Conservation (phyloP, 1,139 yeast species). For the Pichia sorboxylosa region DNA sequence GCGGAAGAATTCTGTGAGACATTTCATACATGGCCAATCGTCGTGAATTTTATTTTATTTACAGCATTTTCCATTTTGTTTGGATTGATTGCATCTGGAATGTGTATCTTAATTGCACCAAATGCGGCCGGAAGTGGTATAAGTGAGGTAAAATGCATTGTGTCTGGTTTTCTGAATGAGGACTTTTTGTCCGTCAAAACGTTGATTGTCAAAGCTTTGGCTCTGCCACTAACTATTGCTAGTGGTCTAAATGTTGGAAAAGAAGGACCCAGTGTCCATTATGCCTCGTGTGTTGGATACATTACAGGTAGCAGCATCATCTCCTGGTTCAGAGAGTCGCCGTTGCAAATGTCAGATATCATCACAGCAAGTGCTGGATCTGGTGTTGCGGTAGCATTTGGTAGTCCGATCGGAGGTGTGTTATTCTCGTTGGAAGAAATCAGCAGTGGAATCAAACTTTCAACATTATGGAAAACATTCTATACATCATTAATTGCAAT, state of each 20-base stretch:
- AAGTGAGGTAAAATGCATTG: slow-evolving; percentile 90
- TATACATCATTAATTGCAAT: slow-evolving; percentile 88
- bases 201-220: slow-evolving; percentile 60
- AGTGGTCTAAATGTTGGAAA: slow-evolving; percentile 75
- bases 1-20: slow-evolving; percentile 25
- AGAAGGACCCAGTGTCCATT: slow-evolving; percentile 81
- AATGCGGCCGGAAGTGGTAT: slow-evolving; percentile 96
- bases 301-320: slow-evolving; percentile 44
- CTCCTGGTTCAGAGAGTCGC: slow-evolving; percentile 31
- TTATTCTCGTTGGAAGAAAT: slow-evolving; percentile 66
- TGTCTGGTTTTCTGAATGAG: slow-evolving; percentile 76
- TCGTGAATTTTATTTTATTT: no score
- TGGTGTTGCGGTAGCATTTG: slow-evolving; percentile 68
- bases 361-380: slow-evolving; percentile 55
- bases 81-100: slow-evolving; percentile 51
- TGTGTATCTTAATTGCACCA: slow-evolving; percentile 69
- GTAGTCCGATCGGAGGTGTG: slow-evolving; percentile 66
- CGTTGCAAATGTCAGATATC: slow-evolving; percentile 44
- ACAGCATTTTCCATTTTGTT: slow-evolving; percentile 48
- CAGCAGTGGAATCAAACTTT: slow-evolving; percentile 55
- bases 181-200: slow-evolving; percentile 73
- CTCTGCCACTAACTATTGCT: slow-evolving; percentile 78
- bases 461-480: slow-evolving; percentile 84
- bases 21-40: no score
- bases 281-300: slow-evolving; percentile 74